Evolutionary conservation across 2,329 filamentous ascomycete species (phyloP).

Genomic region (Xylaria sp.): DNA sequence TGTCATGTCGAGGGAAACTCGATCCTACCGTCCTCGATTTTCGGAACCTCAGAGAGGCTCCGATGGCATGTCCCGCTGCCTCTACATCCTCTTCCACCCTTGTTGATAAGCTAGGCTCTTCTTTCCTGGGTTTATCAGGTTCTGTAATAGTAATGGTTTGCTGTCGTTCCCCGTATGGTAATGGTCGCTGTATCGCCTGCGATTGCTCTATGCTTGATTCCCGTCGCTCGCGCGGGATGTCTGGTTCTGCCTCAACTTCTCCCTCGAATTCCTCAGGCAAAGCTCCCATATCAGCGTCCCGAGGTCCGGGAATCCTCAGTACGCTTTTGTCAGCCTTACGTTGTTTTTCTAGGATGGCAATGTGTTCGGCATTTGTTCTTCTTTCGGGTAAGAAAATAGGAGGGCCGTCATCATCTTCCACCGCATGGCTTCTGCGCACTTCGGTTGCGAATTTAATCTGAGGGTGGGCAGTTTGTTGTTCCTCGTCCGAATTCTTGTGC

Average conservation of each 20-base stretch:
- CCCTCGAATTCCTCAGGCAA: conserved; percentile 67
- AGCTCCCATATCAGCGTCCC: conserved; percentile 87
- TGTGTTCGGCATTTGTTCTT: conserved; percentile 77
- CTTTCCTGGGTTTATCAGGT: conserved; percentile 59
- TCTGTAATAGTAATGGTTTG: conserved; percentile 75
- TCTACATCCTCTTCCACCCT: conserved; percentile 56
- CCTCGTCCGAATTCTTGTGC: conserved; percentile 27
- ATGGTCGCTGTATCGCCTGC: conserved; percentile 22
- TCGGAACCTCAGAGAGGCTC: conserved; percentile 56
- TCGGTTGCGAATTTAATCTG: conserved; percentile 72
- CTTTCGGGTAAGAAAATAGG: conserved; percentile 62
- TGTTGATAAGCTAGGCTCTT: conserved; percentile 45
- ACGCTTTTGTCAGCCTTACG: conserved; percentile 77
- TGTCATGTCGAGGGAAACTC: conserved; percentile 51
- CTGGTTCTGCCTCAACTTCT: conserved; percentile 45
- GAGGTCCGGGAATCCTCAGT: conserved; percentile 88
- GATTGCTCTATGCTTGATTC: conserved; percentile 42
- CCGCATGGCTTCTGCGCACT: conserved; percentile 61
- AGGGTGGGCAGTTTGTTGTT: conserved; percentile 40
- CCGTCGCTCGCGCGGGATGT: conserved; percentile 49
- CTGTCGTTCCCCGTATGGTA: conserved; percentile 52
- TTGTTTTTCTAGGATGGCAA: conserved; percentile 87
- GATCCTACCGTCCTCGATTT: conserved; percentile 55
- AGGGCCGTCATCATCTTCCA: conserved; percentile 56
- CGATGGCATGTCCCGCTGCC: conserved; percentile 54